Percentiles rank a stretch among this genome's conserved stretches.
These are phyloP conservation scores for Paecilomyces variotii DNA, from an alignment of 2,329 filamentous ascomycete species.

Conservation along the genomic window DNA sequence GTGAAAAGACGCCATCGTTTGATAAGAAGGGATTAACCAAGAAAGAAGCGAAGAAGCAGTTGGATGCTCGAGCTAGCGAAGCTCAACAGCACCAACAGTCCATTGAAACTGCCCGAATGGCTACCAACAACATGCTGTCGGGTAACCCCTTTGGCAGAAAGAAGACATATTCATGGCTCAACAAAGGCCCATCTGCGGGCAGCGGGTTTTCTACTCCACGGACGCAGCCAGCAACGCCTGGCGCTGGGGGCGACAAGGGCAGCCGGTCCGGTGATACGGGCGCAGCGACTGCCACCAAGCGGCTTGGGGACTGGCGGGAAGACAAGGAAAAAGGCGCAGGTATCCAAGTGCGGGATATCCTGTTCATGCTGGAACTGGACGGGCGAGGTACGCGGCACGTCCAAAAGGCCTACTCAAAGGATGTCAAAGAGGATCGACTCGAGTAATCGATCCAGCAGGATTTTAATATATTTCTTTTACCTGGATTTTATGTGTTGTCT, in stretches of 20 bases:
- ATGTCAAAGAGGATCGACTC: conserved; percentile 32
- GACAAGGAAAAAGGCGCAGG: conserved; percentile 66
- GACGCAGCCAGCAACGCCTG: conserved; percentile 20
- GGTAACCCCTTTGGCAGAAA: conserved; percentile 42
- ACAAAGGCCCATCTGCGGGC: conserved; percentile 24
- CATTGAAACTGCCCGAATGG: conserved; percentile 73
- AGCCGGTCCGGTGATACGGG: conserved; percentile 18
- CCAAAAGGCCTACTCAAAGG: conserved; percentile 36
- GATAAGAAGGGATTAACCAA: conserved; percentile 67
- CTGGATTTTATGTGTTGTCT: conserved; percentile 3
- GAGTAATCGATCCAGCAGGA: conserved; percentile 11
- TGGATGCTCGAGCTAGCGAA: conserved; percentile 66
- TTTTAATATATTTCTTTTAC: conserved; percentile 4
- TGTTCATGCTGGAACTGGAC: conserved; percentile 71
- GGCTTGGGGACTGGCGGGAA: conserved; percentile 69
- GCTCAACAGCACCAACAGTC: conserved; percentile 72
- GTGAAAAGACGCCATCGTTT: conserved; percentile 49
- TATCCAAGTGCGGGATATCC: conserved; percentile 77
- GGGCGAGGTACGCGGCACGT: conserved; percentile 44
- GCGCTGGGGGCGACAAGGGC: conserved; percentile 21
- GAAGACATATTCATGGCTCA: conserved; percentile 43
- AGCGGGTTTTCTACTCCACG: conserved; percentile 33
- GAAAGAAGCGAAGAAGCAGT: conserved; percentile 74
- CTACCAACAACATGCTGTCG: conserved; percentile 54
- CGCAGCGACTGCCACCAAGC: conserved; percentile 43